Evolutionary conservation across 2,329 filamentous ascomycete genomes (phyloP).

Genomic region (Botryosphaeria agaves): DNA sequence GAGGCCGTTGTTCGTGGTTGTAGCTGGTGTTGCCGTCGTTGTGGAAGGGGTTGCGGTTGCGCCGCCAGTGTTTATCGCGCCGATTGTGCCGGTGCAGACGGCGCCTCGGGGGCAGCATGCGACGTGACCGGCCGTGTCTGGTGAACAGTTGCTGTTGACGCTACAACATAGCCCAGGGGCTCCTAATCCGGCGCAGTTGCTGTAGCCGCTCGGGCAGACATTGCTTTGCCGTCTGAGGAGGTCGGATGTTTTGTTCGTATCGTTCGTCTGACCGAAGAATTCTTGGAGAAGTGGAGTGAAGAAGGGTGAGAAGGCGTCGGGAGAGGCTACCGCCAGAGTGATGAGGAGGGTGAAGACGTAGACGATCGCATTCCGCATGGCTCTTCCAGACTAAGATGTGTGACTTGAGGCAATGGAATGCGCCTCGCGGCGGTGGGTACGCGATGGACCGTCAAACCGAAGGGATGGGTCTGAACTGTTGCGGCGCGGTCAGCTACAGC

Average conservation of each 20-base stretch:
- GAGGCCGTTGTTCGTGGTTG: no score
- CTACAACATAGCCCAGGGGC: slow-evolving; percentile 39
- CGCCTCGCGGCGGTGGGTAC: background rate
- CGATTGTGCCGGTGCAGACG: slow-evolving; percentile 39
- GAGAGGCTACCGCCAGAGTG: background rate
- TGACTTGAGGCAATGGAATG: background rate
- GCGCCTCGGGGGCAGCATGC: slow-evolving; percentile 43
- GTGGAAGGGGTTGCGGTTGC: no score
- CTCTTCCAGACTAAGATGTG: background rate
- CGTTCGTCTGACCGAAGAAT: background rate
- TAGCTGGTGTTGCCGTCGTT: no score
- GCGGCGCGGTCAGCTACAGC: no score
- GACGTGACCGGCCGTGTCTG: slow-evolving; percentile 37
- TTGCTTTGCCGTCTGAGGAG: slow-evolving; percentile 18
- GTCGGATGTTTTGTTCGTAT: slow-evolving; percentile 3
- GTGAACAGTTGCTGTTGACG: slow-evolving; percentile 33
- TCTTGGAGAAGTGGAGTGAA: background rate
- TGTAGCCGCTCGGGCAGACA: slow-evolving; percentile 34
- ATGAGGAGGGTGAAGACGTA: background rate
- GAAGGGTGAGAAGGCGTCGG: background rate
- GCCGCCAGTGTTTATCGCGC: no score
- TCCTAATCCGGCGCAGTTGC: slow-evolving; percentile 32
- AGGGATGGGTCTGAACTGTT: no score
- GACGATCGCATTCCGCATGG: slow-evolving; percentile 1
- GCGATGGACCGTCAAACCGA: no score